Conservation (phyloP, 2,329 filamentous ascomycete species). For the Fusarium graminum region DNA sequence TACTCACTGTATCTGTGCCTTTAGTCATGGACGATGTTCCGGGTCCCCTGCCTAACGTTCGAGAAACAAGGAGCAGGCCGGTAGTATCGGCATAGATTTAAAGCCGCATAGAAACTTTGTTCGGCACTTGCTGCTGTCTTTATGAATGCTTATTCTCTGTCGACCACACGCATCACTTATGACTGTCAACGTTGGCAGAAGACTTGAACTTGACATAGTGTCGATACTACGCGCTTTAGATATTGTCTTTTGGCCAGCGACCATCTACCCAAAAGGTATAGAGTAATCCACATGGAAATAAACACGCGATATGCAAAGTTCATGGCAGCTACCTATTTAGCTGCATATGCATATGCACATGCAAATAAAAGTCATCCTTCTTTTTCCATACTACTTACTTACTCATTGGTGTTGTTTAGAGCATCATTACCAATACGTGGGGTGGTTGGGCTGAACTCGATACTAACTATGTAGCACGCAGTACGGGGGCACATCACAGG, state of each 20-base stretch:
- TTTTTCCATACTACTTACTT: slow-evolving; percentile 3
- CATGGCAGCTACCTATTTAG: background rate
- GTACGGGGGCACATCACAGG: slow-evolving; percentile 1
- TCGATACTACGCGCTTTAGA: slow-evolving; percentile 1
- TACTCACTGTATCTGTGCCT: background rate
- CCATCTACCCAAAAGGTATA: background rate
- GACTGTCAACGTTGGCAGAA: too few relatives aligned
- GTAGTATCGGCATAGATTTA: slow-evolving; percentile 34
- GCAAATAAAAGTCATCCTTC: slow-evolving; percentile 3
- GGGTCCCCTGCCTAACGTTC: slow-evolving; percentile 26
- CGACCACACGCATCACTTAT: background rate
- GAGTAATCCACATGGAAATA: slow-evolving; percentile 1
- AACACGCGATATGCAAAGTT: background rate
- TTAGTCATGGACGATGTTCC: slow-evolving; percentile 21
- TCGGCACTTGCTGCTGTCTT: slow-evolving; percentile 35
- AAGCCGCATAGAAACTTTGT: slow-evolving; percentile 36
- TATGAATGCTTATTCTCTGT: slow-evolving; percentile 1
- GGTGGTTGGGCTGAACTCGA: slow-evolving; percentile 15
- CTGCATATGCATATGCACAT: slow-evolving; percentile 8
- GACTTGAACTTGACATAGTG: background rate
- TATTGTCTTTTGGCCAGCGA: background rate
- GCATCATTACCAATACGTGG: slow-evolving; percentile 20
- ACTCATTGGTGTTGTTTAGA: slow-evolving; percentile 15
- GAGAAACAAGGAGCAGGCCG: slow-evolving; percentile 26
- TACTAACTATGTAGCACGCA: background rate